Base-by-base conservation (phyloP, 495 filamentous ascomycete genomes). In the Penicillium canescens region DNA sequence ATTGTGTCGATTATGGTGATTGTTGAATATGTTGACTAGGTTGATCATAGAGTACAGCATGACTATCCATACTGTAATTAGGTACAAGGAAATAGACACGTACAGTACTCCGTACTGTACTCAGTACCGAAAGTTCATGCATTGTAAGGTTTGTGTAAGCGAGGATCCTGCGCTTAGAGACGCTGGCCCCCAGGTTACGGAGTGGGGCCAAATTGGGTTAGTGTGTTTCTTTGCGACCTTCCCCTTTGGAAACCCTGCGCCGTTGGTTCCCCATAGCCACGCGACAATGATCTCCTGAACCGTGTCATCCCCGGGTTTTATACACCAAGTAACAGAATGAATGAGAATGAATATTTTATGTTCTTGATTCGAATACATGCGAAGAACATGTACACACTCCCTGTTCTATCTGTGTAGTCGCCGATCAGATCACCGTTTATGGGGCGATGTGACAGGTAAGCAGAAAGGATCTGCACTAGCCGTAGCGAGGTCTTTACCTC, bases 401-500 rank as follows among this genome's bases (percentile, higher is more conserved):
- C 18, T 36, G 5, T 50, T 23, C 37, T 9, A 50, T 54, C 60
- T 63, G 53, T 48, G 57, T 51, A 42, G 49, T 55, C 57, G 52
- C 55, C 54, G 59, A 62, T 56, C 62, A 59, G 55, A 59, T 60
- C 59, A 46, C 63, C 63, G 63, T 66, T 66, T 58, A 63, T 57
- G 60, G 63, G 56, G 56, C 55, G 44, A 54, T 66, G 63, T 67
- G 63, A 64, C 63, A 64, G 63, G 63, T 67, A 52, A 64, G 58
- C 59, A 67, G 8, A 42, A 18, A 42, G 57, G 66, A 69, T 69
- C 66, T 69, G 66, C 66, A 69, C 66, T 69, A 69, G 54, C 49
- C 54, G 60, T 54, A 62, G 47, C 53, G 65, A 68, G 59, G 49
- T 61, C 50, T 64, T 64, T 64, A 56, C 61, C 61, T 67, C 57